phyloP scores from a whole-genome alignment of 179 eudicot genomes.

The Silene noctiflora region DNA sequence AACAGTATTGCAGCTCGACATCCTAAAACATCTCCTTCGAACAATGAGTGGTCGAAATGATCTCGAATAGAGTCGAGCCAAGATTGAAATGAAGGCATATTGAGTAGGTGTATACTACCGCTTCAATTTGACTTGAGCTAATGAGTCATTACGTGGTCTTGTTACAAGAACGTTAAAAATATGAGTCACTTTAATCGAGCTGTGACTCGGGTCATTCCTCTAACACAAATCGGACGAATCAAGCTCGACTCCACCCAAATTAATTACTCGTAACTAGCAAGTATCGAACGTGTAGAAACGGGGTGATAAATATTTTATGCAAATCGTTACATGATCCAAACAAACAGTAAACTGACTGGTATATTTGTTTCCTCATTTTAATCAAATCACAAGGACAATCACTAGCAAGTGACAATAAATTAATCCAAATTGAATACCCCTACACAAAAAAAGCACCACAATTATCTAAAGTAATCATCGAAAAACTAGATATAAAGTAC shows the following conservation, averaged over 20 bases:
- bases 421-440: neutral
- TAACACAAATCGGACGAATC: too few relatives aligned
- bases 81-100: too few relatives aligned
- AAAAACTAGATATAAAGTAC: neutral
- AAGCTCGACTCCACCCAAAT: too few relatives aligned
- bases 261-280: neutral
- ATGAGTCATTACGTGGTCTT: too few relatives aligned
- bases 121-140: too few relatives aligned
- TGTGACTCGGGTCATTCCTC: neutral
- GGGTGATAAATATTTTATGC: neutral
- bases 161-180: too few relatives aligned
- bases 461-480: neutral
- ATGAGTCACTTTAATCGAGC: neutral
- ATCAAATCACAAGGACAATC: constrained; percentile 13
- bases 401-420: neutral
- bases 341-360: constrained; percentile 20
- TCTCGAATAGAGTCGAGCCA: too few relatives aligned
- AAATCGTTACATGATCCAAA: constrained; percentile 25
- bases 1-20: too few relatives aligned
- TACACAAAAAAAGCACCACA: neutral
- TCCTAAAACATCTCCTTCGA: too few relatives aligned
- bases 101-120: too few relatives aligned
- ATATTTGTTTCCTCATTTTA: constrained; percentile 27
- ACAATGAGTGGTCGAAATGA: too few relatives aligned
- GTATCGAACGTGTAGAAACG: neutral